Conservation (phyloP, 139 green algal species). For the Coelastrella sp. region DNA sequence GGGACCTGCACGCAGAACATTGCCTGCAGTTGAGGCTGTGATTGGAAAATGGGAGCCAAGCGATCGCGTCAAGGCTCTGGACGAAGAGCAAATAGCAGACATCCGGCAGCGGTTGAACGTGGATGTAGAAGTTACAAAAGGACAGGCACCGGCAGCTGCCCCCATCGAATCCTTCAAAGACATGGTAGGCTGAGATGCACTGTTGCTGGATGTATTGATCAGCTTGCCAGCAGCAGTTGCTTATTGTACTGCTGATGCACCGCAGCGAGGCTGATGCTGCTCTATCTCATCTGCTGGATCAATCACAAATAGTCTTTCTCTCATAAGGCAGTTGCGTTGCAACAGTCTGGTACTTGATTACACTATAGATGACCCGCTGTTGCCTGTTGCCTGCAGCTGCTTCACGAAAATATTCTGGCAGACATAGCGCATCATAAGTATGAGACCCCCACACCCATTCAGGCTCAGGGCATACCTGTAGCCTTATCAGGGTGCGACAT, state of each 20-base stretch:
- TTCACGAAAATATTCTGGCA: constrained; percentile 82
- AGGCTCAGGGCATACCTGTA: constrained; percentile 89
- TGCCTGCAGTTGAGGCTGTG: constrained; percentile 11
- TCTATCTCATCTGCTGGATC: too few relatives aligned
- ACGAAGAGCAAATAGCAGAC: constrained; percentile 72
- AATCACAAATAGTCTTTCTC: background rate
- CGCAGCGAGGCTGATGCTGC: too few relatives aligned
- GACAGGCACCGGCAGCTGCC: constrained; percentile 48
- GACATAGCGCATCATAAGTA: constrained; percentile 89
- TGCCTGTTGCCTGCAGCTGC: constrained; percentile 65
- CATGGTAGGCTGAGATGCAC: constrained; percentile 65
- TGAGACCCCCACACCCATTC: constrained; percentile 91
- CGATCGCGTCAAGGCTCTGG: constrained; percentile 68
- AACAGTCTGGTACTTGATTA: too few relatives aligned
- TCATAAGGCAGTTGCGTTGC: background rate
- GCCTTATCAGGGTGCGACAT: constrained; percentile 86
- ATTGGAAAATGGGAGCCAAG: constrained; percentile 65
- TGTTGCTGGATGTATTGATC: too few relatives aligned
- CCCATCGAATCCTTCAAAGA: constrained; percentile 85
- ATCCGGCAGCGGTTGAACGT: constrained; percentile 81
- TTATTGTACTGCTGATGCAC: too few relatives aligned
- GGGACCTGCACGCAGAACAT: background rate
- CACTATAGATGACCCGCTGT: too few relatives aligned
- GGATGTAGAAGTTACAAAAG: constrained; percentile 63
- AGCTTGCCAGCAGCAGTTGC: too few relatives aligned